Conservation (phyloP, 2,329 filamentous ascomycete species). For the Clonostachys chloroleuca region DNA sequence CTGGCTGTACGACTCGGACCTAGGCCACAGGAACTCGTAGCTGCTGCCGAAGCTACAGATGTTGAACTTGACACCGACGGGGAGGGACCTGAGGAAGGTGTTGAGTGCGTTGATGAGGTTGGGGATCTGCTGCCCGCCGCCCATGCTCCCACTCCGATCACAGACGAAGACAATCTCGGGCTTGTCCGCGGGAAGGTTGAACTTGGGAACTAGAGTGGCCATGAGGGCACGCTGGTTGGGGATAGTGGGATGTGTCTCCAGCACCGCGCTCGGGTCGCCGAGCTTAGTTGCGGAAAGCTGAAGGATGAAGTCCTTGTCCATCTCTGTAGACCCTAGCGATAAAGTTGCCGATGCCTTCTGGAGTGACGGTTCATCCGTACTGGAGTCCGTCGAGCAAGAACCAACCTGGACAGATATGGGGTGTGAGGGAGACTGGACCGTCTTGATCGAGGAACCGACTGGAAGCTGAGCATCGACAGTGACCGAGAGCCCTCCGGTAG, state of each 20-base stretch:
- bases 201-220: slow-evolving; percentile 66
- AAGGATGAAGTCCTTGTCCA: slow-evolving; percentile 64
- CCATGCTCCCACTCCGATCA: slow-evolving; percentile 68
- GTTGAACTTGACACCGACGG: slow-evolving; percentile 62
- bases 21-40: slow-evolving; percentile 39
- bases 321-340: slow-evolving; percentile 41
- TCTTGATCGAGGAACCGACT: slow-evolving; percentile 49
- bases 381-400: slow-evolving; percentile 31
- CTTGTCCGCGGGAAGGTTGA: slow-evolving; percentile 49
- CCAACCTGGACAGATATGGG: slow-evolving; percentile 63
- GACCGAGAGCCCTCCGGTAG: slow-evolving; percentile 13
- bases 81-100: slow-evolving; percentile 63
- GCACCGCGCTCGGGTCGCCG: slow-evolving; percentile 56
- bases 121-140: slow-evolving; percentile 34
- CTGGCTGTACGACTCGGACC: slow-evolving; percentile 40
- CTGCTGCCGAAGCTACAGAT: slow-evolving; percentile 61
- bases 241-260: slow-evolving; percentile 62
- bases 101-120: slow-evolving; percentile 52
- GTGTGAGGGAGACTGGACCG: slow-evolving; percentile 63
- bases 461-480: slow-evolving; percentile 39
- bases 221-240: slow-evolving; percentile 62
- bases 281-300: slow-evolving; percentile 58
- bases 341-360: slow-evolving; percentile 60
- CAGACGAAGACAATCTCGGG: slow-evolving; percentile 69
- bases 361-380: slow-evolving; percentile 41